These are phyloP conservation scores for Senecio squalidus DNA, from an alignment of 140 eudicot species.

Conservation along the genomic window DNA sequence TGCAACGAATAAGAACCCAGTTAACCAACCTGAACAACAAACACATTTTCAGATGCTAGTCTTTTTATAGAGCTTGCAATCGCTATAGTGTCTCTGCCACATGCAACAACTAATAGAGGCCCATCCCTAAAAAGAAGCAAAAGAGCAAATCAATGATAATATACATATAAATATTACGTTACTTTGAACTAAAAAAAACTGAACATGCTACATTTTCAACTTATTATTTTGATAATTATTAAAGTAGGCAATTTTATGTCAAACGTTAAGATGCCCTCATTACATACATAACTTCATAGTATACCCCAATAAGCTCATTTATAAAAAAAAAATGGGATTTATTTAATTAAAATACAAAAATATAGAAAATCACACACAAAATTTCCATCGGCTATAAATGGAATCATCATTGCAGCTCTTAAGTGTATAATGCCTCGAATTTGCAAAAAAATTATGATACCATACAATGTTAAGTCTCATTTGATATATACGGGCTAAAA, in stretches of 20 bases:
- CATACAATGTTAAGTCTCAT: neutral
- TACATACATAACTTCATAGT: neutral
- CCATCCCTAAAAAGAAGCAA: constrained; percentile 67
- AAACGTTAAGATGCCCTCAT: neutral
- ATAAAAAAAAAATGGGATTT: neutral
- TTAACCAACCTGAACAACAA: constrained; percentile 84
- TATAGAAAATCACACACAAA: neutral
- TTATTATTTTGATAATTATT: neutral
- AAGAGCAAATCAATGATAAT: neutral
- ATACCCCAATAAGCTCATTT: neutral
- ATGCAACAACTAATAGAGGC: constrained; percentile 86
- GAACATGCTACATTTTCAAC: constrained; percentile 8
- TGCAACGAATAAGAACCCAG: constrained; percentile 13
- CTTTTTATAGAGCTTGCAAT: constrained; percentile 81
- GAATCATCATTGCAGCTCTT: neutral
- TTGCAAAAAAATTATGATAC: neutral
- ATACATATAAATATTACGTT: constrained; percentile 7
- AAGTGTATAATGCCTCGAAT: neutral
- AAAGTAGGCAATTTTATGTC: neutral
- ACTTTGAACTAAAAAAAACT: constrained; percentile 1
- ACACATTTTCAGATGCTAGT: constrained; percentile 83
- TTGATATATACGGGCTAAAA: neutral
- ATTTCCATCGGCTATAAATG: neutral
- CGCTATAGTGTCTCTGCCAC: constrained; percentile 96
- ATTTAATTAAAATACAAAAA: neutral